Base-by-base conservation (phyloP, 2,329 filamentous ascomycete genomes). In the Coleophoma eucalyptorum region DNA sequence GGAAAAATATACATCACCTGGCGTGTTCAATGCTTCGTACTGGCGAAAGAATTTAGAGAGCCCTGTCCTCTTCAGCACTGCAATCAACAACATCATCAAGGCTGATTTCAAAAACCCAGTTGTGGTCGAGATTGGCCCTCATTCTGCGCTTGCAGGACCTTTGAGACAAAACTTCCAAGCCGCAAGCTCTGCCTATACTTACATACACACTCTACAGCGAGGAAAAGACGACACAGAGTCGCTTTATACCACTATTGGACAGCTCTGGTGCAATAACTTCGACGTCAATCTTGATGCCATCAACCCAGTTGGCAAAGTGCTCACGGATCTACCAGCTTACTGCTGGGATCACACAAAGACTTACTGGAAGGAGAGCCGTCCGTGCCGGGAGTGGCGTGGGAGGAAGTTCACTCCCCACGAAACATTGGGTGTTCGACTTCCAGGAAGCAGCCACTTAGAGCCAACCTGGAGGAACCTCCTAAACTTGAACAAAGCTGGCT, bases 261-360 rank as follows among this genome's bases (percentile, higher is more conserved):
- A 47, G n/a, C 51, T 48, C 33, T 42, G 48, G 19, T 45, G 40
- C 15, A 43, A 40, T 31, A 46, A n/a, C 6, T 49, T 41, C 20
- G 49, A 46, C 35, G 32, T 49, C 16, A 43, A 49, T 20, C 50
- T 49, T 40, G 43, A 34, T 34, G 43, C 33, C 12, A 44, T 5
- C 58, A 67, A 11, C 66, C 66, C 52, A 5, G 76, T 67, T 61
- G 58, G 43, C 5, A 32, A 7, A 8, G 8, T 46, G 20, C 42
- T 44, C 5, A 31, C 18, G 12, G 21, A 49, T 33, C 49, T 72
- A 1, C 75, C 76, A 1, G 48, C 58, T 0, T 79, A 79, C 49
- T 67, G 71, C 0, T 79, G 76, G 72, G 71, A 78, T 38, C 74
- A 78, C 55, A 67, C 67, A 2, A 68, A 68, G 26, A 51, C 55